A percentile compares a stretch with the other conserved stretches of the same genome.
These are phyloP conservation scores for Alloteropsis semialata DNA, from an alignment of 176 grass and related monocot genomes.

Conservation along the genomic window DNA sequence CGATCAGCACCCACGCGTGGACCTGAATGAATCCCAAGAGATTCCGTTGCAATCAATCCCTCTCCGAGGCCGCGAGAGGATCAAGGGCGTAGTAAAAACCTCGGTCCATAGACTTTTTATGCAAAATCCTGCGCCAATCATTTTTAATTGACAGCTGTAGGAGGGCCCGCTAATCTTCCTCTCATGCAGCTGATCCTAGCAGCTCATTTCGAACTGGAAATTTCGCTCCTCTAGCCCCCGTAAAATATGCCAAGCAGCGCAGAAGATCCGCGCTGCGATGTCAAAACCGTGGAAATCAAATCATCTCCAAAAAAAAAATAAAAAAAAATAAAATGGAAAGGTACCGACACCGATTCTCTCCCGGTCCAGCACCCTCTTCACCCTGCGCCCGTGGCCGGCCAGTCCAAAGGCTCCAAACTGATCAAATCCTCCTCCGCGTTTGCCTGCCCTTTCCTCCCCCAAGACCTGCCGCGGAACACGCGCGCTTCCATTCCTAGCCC, in stretches of 20 bases:
- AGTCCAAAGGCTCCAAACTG: neutral
- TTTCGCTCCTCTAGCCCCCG: neutral
- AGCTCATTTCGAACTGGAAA: neutral
- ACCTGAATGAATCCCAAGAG: neutral
- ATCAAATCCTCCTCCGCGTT: neutral
- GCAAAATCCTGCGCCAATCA: neutral
- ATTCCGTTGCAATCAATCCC: neutral
- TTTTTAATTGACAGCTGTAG: neutral
- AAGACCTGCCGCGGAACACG: neutral
- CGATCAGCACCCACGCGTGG: too few species aligned
- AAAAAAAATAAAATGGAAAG: too few species aligned
- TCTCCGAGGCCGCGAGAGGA: neutral
- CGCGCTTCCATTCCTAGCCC: slow-evolving; percentile 17
- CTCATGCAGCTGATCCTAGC: too few species aligned
- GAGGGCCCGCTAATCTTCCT: neutral
- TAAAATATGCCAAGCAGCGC: neutral
- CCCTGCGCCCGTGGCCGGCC: neutral
- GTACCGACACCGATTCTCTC: neutral
- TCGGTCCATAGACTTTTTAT: neutral
- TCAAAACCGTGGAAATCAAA: neutral
- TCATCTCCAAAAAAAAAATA: too few species aligned
- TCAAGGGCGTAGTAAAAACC: neutral
- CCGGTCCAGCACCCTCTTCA: neutral
- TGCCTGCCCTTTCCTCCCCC: neutral
- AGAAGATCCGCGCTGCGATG: neutral